Evolutionary conservation across 2,329 filamentous ascomycete genomes (phyloP).

Genomic region (Lasiodiplodia hormozganensis): DNA sequence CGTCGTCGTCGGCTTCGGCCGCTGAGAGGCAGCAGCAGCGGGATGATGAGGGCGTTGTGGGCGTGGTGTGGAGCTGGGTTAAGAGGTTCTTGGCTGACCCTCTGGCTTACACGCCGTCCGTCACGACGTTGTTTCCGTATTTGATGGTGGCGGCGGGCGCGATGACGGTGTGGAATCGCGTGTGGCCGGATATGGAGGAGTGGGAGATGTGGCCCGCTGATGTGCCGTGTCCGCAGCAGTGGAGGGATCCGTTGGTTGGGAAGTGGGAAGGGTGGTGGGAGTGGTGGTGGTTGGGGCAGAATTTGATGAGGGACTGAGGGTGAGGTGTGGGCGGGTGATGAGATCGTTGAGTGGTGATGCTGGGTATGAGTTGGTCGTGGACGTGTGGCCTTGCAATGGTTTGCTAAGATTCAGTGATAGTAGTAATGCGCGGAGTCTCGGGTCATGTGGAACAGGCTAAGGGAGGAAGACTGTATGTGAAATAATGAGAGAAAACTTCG

Average conservation of each 20-base stretch:
- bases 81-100: not conserved
- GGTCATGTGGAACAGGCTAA: too few species aligned
- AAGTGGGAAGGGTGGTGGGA: slow-evolving; percentile 1
- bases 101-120: slow-evolving; percentile 3
- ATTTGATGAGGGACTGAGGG: not conserved
- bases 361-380: not conserved
- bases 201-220: slow-evolving; percentile 3
- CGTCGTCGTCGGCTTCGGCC: not conserved
- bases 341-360: not conserved
- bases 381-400: not conserved
- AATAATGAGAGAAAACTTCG: too few species aligned
- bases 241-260: slow-evolving; percentile 8
- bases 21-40: not conserved
- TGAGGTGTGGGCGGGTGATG: not conserved
- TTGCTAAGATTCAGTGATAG: not conserved
- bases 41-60: not conserved
- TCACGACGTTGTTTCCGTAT: not conserved
- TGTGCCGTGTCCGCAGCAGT: slow-evolving; percentile 16
- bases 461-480: too few species aligned
- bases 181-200: slow-evolving; percentile 2
- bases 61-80: not conserved
- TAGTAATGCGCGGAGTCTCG: not conserved
- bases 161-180: not conserved
- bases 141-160: not conserved
- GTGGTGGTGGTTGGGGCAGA: slow-evolving; percentile 6